Percentiles rank a stretch among this genome's conserved stretches.
phyloP scores from a whole-genome alignment of 768 basidiomycete species.

The Dioszegia aurantiaca region DNA sequence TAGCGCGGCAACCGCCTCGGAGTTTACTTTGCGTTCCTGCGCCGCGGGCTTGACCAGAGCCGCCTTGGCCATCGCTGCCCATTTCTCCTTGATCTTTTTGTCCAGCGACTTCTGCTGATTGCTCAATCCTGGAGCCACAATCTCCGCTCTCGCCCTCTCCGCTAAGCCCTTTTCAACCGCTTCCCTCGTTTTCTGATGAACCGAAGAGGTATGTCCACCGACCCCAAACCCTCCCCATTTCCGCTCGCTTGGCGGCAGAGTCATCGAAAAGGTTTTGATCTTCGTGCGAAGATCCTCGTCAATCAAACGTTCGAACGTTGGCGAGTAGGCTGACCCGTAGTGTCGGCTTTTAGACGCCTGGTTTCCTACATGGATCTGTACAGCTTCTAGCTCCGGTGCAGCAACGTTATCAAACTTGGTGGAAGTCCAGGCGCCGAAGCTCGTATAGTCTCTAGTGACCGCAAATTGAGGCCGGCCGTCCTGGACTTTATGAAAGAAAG shows the following conservation, averaged over 20 bases:
- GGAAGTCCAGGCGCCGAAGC: background rate
- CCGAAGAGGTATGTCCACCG: slow-evolving; percentile 4
- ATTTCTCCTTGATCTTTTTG: slow-evolving; percentile 14
- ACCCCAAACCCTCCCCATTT: slow-evolving; percentile 21
- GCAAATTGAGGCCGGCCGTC: background rate
- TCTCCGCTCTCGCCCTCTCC: background rate
- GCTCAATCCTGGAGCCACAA: background rate
- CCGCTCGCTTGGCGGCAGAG: background rate
- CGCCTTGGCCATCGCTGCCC: slow-evolving; percentile 1
- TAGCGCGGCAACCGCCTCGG: background rate
- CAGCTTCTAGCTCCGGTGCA: slow-evolving; percentile 3
- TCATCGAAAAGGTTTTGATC: slow-evolving; percentile 1
- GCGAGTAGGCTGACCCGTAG: background rate
- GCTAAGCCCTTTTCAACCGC: slow-evolving; percentile 13
- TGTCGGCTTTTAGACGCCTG: background rate
- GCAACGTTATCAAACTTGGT: slow-evolving; percentile 6
- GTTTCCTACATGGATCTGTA: background rate
- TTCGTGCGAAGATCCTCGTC: background rate
- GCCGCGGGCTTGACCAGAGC: slow-evolving; percentile 5
- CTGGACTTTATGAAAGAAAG: background rate
- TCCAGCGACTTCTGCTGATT: background rate
- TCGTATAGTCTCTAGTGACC: background rate
- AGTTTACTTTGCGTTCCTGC: background rate
- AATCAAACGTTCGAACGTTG: slow-evolving; percentile 2
- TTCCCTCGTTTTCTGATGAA: slow-evolving; percentile 3